phyloP scores from a whole-genome alignment of 768 basidiomycete genomes.

The Pleurotus tuber-regium region DNA sequence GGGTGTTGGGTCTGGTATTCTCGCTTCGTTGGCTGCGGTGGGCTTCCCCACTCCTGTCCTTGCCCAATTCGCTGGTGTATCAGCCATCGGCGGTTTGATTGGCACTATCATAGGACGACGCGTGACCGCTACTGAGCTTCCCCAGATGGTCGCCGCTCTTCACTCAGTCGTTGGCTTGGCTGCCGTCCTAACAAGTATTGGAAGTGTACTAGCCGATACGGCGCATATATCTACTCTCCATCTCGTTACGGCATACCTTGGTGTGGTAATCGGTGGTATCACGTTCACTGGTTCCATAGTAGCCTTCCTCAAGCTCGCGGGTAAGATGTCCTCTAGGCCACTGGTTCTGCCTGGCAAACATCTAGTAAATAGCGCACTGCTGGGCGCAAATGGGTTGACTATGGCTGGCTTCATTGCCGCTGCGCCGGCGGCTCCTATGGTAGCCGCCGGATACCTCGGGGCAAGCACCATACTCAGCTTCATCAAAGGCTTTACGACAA shows the following conservation, averaged over 20 bases:
- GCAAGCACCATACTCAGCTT: slow-evolving; percentile 77
- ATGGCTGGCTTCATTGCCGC: slow-evolving; percentile 77
- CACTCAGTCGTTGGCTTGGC: slow-evolving; percentile 91
- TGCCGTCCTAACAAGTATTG: slow-evolving; percentile 84
- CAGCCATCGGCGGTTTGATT: slow-evolving; percentile 67
- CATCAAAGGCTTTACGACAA: slow-evolving; percentile 83
- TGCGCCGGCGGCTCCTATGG: slow-evolving; percentile 64
- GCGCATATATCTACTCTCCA: slow-evolving; percentile 72
- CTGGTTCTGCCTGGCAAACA: slow-evolving; percentile 76
- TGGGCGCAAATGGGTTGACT: slow-evolving; percentile 67
- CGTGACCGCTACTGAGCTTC: slow-evolving; percentile 84
- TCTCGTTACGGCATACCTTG: slow-evolving; percentile 81
- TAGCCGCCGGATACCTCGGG: slow-evolving; percentile 78
- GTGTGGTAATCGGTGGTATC: slow-evolving; percentile 81
- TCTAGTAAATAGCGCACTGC: slow-evolving; percentile 66
- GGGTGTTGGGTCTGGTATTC: slow-evolving; percentile 78
- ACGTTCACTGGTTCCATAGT: slow-evolving; percentile 91
- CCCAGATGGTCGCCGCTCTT: slow-evolving; percentile 77
- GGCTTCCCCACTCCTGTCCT: slow-evolving; percentile 77
- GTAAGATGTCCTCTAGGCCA: slow-evolving; percentile 74
- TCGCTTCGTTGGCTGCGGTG: slow-evolving; percentile 79
- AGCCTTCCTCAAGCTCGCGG: slow-evolving; percentile 86
- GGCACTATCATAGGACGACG: slow-evolving; percentile 78
- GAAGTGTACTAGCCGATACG: slow-evolving; percentile 70
- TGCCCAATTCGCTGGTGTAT: slow-evolving; percentile 74